Evolutionary conservation across 1,139 yeast genomes (phyloP).

Genomic region (Candida sp.): DNA sequence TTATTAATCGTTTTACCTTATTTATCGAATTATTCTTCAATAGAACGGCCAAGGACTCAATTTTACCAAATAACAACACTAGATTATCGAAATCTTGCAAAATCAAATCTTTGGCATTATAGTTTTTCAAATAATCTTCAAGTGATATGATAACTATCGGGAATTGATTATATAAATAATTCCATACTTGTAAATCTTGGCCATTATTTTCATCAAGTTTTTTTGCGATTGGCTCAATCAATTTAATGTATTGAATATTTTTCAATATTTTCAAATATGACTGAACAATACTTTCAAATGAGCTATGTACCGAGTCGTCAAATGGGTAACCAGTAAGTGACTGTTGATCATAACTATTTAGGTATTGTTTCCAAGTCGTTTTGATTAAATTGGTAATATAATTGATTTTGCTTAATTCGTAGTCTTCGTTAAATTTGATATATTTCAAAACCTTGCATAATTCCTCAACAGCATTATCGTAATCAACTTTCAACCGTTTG

Average conservation of each 20-base stretch:
- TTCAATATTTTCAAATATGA: conserved; percentile 3
- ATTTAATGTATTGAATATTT: conserved; percentile 1
- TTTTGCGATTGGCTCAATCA: conserved; percentile 2
- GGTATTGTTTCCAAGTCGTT: conserved; percentile 4
- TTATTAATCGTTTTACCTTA: background rate
- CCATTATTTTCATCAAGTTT: conserved; percentile 5
- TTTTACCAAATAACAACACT: background rate
- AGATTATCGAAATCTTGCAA: conserved; percentile 1
- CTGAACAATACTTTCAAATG: conserved; percentile 2
- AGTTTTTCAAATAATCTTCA: background rate
- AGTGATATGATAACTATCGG: conserved; percentile 1
- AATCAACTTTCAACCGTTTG: conserved; percentile 5
- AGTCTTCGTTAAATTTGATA: conserved; percentile 28
- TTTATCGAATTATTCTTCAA: background rate
- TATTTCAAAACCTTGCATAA: conserved; percentile 29
- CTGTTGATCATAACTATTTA: background rate
- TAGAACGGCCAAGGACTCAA: background rate
- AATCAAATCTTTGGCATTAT: background rate
- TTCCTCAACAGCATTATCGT: conserved; percentile 14
- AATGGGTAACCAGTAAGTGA: conserved; percentile 6
- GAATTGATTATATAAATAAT: background rate
- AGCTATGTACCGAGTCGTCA: background rate
- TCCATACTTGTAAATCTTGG: conserved; percentile 1
- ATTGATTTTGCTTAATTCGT: conserved; percentile 2
- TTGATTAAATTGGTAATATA: conserved; percentile 5